These are phyloP conservation scores for Candida insectorum DNA, from an alignment of 805 yeast genomes.

Conservation along the genomic window DNA sequence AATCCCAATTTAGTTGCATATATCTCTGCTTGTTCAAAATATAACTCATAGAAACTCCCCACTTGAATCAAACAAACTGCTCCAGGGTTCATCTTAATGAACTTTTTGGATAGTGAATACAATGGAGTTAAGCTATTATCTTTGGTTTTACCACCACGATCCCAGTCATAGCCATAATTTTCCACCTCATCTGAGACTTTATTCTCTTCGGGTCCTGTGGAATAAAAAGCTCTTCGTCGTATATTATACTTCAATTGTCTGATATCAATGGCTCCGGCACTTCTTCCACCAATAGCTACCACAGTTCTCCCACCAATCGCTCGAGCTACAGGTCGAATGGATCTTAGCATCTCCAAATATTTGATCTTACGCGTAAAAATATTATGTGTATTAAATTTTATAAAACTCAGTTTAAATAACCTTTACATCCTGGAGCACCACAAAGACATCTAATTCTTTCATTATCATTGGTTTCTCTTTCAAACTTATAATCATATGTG, in stretches of 20 bases:
- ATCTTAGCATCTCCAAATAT: too few species aligned
- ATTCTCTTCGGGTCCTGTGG: too few species aligned
- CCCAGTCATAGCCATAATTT: too few species aligned
- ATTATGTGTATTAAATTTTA: too few species aligned
- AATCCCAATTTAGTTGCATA: conserved; percentile 71
- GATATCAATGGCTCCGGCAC: conserved; percentile 1
- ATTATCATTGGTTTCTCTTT: conserved; percentile 81
- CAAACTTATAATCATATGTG: conserved; percentile 95
- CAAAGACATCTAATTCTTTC: conserved; percentile 89
- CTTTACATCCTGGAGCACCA: conserved; percentile 94
- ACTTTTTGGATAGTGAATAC: conserved; percentile 27
- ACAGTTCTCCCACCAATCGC: too few species aligned
- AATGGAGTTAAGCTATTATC: conserved; percentile 31
- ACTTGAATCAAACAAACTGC: conserved; percentile 61
- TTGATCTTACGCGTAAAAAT: too few species aligned
- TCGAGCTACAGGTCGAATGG: too few species aligned
- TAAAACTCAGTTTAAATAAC: conserved; percentile 63
- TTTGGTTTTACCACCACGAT: conserved; percentile 37
- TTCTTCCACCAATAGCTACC: neutral
- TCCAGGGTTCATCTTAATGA: conserved; percentile 33
- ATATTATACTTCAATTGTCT: neutral
- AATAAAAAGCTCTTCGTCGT: too few species aligned
- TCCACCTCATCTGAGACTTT: too few species aligned
- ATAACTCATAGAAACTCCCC: conserved; percentile 84
- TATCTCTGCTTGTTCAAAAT: conserved; percentile 81